Evolutionary conservation across 441 rosid species (phyloP).

Genomic region (Erodium texanum): DNA sequence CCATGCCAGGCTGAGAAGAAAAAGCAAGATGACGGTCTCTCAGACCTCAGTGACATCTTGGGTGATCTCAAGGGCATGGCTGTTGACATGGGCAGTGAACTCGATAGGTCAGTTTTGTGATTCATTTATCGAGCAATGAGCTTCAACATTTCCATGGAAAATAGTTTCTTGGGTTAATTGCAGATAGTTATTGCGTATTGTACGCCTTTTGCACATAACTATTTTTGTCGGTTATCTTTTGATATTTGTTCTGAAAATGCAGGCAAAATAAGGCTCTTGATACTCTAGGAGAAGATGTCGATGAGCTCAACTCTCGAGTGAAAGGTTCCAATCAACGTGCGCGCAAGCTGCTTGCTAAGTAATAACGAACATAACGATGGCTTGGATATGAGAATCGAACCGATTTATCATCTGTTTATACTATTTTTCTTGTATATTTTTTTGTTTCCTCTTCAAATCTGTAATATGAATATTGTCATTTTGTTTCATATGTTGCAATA

Average conservation of each 20-base stretch:
- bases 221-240: too few relatives aligned
- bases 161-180: too few relatives aligned
- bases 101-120: slow-evolving; percentile 37
- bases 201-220: too few relatives aligned
- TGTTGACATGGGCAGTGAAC: slow-evolving; percentile 58
- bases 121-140: neutral
- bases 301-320: slow-evolving; percentile 55
- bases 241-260: slow-evolving; percentile 17
- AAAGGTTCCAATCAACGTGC: slow-evolving; percentile 64
- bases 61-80: slow-evolving; percentile 74
- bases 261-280: slow-evolving; percentile 71
- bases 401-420: neutral
- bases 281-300: slow-evolving; percentile 46
- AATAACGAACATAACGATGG: neutral
- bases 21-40: slow-evolving; percentile 56
- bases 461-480: neutral
- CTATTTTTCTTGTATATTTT: neutral
- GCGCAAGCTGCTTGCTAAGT: slow-evolving; percentile 36
- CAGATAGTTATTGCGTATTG: too few relatives aligned
- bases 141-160: neutral
- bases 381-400: neutral
- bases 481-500: neutral
- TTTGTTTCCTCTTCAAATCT: neutral
- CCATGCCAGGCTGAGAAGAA: slow-evolving; percentile 41
- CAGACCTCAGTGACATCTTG: slow-evolving; percentile 45